Base-by-base conservation (phyloP, 2,329 filamentous ascomycete species). In the Pseudogymnoascus sp. region DNA sequence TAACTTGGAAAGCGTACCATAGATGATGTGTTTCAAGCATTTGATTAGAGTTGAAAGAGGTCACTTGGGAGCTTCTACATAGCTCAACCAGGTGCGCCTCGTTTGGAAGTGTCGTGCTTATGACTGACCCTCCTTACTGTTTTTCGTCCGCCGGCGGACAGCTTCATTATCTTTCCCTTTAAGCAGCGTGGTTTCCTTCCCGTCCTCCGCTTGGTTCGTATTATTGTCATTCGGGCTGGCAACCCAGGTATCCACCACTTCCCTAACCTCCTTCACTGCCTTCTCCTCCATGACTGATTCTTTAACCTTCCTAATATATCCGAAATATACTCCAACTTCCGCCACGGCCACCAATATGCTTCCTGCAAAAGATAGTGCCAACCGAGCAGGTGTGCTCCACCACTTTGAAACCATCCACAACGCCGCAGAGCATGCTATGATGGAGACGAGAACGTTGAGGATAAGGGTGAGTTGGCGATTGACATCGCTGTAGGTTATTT, bases 361-460 rank as follows among this genome's bases (percentile, higher is more conserved):
- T 1, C 89, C 88, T 5, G 82, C 83, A 77, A 95, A 81, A 34
- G 88, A 88, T 60, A 93, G 74, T 40, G 89, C 87, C 65, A 95
- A 72, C 26, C 90, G 79, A 47, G 85, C 81, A 0, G 89, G 86
- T 1, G 87, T 83, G 66, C 82, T 87, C 90, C 89, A 93, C 81
- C 89, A 90, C 61, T 86, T 80, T 1, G 88, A 88, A 14, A 83
- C 82, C n/a, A 92, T 81, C 90, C 90, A 95, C 36, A 95, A 82
- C 6, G 89, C 90, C 2, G 83, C 86, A 2, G 86, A 88, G 61
- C 89, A 89, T 51, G 93, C 90, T 2, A 93, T 78, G 62, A 97
- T 89, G 61, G 91, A 96, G 62, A 96, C 81, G 40, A 97, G 77
- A 61, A 97, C 91, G 74, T 97, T 99, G 70, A 96, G 81, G 61